Evolutionary conservation across 495 filamentous ascomycete genomes (phyloP).

Genomic region (Delitschia confertaspora): DNA sequence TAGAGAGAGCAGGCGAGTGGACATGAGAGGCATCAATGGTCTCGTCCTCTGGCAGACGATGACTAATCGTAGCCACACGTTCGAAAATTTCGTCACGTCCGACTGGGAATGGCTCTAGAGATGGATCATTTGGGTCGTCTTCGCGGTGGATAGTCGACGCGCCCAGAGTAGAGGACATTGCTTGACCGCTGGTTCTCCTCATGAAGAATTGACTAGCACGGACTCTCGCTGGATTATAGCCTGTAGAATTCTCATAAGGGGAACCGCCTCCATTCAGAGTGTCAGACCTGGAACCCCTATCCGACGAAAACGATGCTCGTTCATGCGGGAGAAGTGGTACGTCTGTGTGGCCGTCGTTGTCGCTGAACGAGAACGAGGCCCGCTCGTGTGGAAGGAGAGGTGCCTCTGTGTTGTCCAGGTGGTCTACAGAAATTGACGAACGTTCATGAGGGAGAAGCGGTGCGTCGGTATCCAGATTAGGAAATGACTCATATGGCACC

Average conservation of each 20-base stretch:
- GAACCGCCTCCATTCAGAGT: neutral
- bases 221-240: neutral
- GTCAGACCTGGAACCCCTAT: neutral
- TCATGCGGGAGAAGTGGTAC: slow-evolving; percentile 5
- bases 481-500: too few relatives aligned
- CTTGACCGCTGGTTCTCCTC: neutral
- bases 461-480: too few relatives aligned
- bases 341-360: neutral
- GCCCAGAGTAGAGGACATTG: slow-evolving; percentile 5
- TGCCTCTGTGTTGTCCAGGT: neutral
- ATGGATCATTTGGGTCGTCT: slow-evolving; percentile 19
- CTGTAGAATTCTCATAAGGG: slow-evolving; percentile 2
- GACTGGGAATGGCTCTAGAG: slow-evolving; percentile 14
- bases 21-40: neutral
- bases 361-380: neutral
- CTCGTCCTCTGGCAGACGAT: slow-evolving; percentile 11
- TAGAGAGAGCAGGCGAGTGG: slow-evolving; percentile 10
- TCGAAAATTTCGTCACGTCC: slow-evolving; percentile 13
- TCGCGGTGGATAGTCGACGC: slow-evolving; percentile 20
- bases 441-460: too few relatives aligned
- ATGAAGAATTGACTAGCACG: slow-evolving; percentile 7
- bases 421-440: too few relatives aligned
- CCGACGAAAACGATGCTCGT: too few relatives aligned
- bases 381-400: slow-evolving; percentile 13
- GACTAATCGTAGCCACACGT: slow-evolving; percentile 8